Evolutionary conservation across 495 filamentous ascomycete species (phyloP), one percentile per base, ranked within the genome.

Genomic region (Acidiella bohemica): DNA sequence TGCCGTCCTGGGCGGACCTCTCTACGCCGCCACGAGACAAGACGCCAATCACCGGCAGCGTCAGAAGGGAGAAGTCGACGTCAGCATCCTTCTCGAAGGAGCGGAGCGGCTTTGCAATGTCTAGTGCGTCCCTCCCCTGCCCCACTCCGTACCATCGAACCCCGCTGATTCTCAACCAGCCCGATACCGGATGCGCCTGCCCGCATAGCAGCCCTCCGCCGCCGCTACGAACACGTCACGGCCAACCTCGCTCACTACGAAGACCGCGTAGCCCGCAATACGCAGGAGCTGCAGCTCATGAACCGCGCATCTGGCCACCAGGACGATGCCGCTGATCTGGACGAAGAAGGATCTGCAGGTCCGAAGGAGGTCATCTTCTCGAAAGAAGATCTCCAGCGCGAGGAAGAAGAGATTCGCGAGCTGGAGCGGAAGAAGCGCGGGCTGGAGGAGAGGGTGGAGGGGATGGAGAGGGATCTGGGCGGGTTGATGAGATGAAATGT

Each of bases 61-160:
- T 12, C 58, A 62, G 18, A 70, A 67, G 39, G 70, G 70, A 9
- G 85, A 94, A 26, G 67, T 96, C 5, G 84, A 96, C 59, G 76
- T 96, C 17, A 82, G 93, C 55, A 67, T 92, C 3, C 60, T 97
- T 24, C 67, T 97, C 13, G 70, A 73, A 38, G 88, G 90, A 1
- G 90, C 87, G 3, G 86, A 96, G 64, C 93, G 86, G 62, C 67
- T 97, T 19, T 85, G 83, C 53, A 69, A 67, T 32, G 85, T 93
- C 24, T 97, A 95, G 71, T 84, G 71, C 45, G 69, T 64, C 9
- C 18, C 5, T 41, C 10, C 20, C 6, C 5, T 31, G 20, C n/a
- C n/a, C n/a, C n/a, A 19, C 20, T 13, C 11, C 14, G n/a, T 22
- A 4, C 6, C 16, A 8, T 6, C 23, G 21, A 8, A 14, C 33